Evolutionary conservation across 768 basidiomycete genomes (phyloP).

Genomic region (Amanita subjunquillea): DNA sequence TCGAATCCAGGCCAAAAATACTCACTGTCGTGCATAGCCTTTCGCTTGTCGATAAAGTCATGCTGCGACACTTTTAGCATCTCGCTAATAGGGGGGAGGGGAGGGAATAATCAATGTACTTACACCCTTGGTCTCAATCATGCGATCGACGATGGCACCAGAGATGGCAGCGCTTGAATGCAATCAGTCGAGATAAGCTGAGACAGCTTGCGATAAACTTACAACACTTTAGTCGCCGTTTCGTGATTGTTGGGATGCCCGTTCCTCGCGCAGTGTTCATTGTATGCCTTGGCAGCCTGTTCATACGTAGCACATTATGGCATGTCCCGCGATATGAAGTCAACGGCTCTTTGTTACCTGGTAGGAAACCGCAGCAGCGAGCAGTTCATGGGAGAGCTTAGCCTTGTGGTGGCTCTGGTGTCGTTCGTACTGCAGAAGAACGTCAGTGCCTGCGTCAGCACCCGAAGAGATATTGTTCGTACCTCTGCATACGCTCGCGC

Average conservation of each 20-base stretch:
- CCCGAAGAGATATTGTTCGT: slow-evolving; percentile 30
- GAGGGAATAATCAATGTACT: slow-evolving; percentile 5
- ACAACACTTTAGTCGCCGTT: slow-evolving; percentile 49
- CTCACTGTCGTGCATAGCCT: slow-evolving; percentile 14
- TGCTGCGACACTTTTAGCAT: slow-evolving; percentile 7
- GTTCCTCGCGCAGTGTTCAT: slow-evolving; percentile 37
- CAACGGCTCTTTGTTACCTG: slow-evolving; percentile 25
- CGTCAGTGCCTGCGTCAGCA: neutral
- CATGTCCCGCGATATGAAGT: too few relatives aligned
- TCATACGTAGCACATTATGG: too few relatives aligned
- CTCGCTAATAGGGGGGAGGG: neutral
- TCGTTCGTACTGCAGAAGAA: slow-evolving; percentile 24
- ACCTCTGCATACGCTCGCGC: slow-evolving; percentile 32
- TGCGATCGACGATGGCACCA: slow-evolving; percentile 42
- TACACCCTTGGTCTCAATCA: slow-evolving; percentile 46
- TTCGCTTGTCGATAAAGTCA: slow-evolving; percentile 15
- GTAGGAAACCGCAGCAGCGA: slow-evolving; percentile 58
- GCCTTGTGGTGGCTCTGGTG: slow-evolving; percentile 36
- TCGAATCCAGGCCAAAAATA: neutral
- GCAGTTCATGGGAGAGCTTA: slow-evolving; percentile 50
- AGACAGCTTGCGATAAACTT: slow-evolving; percentile 2
- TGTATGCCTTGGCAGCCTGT: slow-evolving; percentile 56
- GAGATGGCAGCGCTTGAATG: slow-evolving; percentile 37
- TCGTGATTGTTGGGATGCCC: slow-evolving; percentile 42
- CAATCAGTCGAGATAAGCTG: neutral